Percentiles rank a stretch among this genome's conserved stretches.
These are phyloP conservation scores for Chrysoporthe austroafricana DNA, from an alignment of 2,329 filamentous ascomycete species.

Conservation along the genomic window DNA sequence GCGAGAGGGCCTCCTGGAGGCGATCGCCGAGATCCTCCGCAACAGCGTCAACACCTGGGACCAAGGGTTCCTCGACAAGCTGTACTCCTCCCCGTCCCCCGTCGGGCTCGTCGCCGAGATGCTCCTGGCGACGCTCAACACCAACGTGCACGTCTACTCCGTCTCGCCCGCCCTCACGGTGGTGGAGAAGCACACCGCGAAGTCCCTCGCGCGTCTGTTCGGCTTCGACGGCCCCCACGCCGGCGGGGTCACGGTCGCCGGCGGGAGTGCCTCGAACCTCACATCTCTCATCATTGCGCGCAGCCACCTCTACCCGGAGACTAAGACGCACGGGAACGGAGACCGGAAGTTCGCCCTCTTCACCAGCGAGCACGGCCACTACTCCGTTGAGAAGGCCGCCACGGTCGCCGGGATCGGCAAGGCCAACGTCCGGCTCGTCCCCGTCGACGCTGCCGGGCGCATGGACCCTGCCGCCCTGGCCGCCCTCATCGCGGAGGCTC, in stretches of 20 bases:
- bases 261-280: constrained; percentile 82
- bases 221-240: constrained; percentile 73
- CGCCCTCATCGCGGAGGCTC: constrained; percentile 63
- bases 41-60: constrained; percentile 99
- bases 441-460: constrained; percentile 71
- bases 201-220: constrained; percentile 74
- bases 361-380: constrained; percentile 89
- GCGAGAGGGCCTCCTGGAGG: constrained; percentile 74
- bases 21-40: constrained; percentile 71
- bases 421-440: constrained; percentile 71
- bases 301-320: constrained; percentile 80
- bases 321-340: constrained; percentile 74
- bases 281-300: constrained; percentile 85
- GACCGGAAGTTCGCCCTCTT: constrained; percentile 75
- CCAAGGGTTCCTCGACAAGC: constrained; percentile 93
- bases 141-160: constrained; percentile 93
- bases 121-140: constrained; percentile 84
- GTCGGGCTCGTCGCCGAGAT: constrained; percentile 85
- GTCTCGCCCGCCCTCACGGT: constrained; percentile 87
- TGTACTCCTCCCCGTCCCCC: constrained; percentile 89
- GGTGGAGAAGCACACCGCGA: constrained; percentile 82
- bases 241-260: constrained; percentile 77
- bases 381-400: constrained; percentile 93
- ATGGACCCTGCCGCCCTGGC: constrained; percentile 73
- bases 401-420: constrained; percentile 85